Conservation (phyloP, 169 alveolate genomes). For the Eimeria necatrix region DNA sequence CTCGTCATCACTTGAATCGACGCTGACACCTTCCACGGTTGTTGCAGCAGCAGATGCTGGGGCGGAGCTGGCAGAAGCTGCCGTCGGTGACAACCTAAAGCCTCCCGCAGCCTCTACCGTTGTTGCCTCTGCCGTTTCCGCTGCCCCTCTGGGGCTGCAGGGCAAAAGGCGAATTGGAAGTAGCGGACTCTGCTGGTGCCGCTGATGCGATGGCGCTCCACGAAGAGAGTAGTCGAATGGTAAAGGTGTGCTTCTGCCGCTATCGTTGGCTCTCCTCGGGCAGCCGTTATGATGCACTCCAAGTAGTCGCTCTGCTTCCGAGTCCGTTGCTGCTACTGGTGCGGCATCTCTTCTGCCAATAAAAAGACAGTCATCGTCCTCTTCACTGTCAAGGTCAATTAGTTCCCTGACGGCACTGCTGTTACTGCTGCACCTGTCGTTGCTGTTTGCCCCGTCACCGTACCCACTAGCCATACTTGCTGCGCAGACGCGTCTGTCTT, state of each 20-base stretch:
- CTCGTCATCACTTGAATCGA: background rate
- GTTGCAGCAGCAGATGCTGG: background rate
- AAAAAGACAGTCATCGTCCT: conserved; percentile 6
- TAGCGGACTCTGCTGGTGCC: background rate
- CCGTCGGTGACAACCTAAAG: background rate
- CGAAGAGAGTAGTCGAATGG: background rate
- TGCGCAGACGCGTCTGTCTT: background rate
- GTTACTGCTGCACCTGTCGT: background rate
- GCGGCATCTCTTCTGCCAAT: conserved; percentile 1
- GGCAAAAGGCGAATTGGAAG: background rate
- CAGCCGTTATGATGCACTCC: background rate
- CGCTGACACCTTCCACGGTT: background rate
- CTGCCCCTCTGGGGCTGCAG: background rate
- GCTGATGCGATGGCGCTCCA: background rate
- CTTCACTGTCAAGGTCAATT: conserved; percentile 41
- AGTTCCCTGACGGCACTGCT: conserved; percentile 23
- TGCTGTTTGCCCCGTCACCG: background rate
- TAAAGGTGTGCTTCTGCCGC: background rate
- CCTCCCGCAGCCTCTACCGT: background rate
- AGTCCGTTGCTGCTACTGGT: background rate
- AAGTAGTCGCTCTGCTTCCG: background rate
- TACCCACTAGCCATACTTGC: background rate
- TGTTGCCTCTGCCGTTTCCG: background rate
- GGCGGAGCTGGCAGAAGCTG: background rate
- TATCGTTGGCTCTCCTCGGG: background rate